phyloP scores from a whole-genome alignment of 2,329 filamentous ascomycete genomes.

The Clonostachys rhizophaga region DNA sequence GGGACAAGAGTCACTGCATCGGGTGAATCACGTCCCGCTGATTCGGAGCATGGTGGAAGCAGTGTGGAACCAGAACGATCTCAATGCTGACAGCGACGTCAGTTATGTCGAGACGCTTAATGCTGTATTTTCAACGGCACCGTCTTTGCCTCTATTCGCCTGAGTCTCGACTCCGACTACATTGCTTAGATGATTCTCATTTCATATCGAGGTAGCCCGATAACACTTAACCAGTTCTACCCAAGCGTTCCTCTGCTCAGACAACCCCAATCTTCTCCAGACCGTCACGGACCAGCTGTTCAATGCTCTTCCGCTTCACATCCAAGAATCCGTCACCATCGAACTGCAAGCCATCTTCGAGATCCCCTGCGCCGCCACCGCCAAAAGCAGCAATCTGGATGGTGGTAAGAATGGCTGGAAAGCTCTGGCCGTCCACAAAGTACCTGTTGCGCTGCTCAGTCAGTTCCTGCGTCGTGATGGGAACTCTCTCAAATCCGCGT shows the following conservation, averaged over 20 bases:
- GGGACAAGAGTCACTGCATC: neutral
- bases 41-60: conserved; percentile 3
- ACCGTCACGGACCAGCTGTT: neutral
- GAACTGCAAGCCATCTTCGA: neutral
- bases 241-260: neutral
- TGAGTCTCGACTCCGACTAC: neutral
- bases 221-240: neutral
- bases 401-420: neutral
- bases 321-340: neutral
- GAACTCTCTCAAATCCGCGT: neutral
- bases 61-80: conserved; percentile 6
- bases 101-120: conserved; percentile 2
- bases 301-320: neutral
- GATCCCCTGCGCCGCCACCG: neutral
- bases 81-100: conserved; percentile 1
- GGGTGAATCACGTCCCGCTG: conserved; percentile 1
- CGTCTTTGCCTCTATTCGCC: conserved; percentile 1
- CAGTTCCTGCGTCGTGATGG: neutral
- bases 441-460: neutral
- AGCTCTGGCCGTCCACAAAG: neutral
- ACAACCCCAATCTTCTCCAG: neutral
- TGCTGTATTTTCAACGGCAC: conserved; percentile 3
- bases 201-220: neutral
- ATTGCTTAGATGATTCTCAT: neutral
- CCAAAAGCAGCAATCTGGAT: neutral